Conservation (phyloP, 2,329 filamentous ascomycete species). For the Hypoxylon rubiginosum region DNA sequence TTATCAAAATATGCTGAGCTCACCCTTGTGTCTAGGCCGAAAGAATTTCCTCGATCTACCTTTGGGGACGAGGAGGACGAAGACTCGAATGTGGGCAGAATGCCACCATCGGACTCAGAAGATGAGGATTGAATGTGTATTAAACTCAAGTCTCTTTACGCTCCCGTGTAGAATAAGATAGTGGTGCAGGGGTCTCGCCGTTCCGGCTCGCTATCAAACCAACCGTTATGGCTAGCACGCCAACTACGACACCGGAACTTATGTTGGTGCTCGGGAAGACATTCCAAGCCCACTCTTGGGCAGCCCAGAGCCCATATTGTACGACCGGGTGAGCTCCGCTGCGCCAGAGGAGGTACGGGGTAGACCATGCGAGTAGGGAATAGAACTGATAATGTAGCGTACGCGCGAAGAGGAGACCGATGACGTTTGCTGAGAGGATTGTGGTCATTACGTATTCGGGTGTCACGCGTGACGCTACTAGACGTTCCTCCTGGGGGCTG, state of each 20-base stretch:
- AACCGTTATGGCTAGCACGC: conserved; percentile 76
- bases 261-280: conserved; percentile 81
- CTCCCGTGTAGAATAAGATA: conserved; percentile 28
- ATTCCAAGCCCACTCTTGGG: conserved; percentile 95
- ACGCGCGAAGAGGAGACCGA: conserved; percentile 87
- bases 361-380: conserved; percentile 89
- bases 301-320: conserved; percentile 77
- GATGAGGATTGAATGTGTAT: conserved; percentile 64
- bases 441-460: conserved; percentile 81
- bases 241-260: conserved; percentile 75
- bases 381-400: conserved; percentile 97
- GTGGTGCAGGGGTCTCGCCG: conserved; percentile 45
- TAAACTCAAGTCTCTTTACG: conserved; percentile 44
- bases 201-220: conserved; percentile 65
- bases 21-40: conserved; percentile 70
- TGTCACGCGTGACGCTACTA: conserved; percentile 71
- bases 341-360: conserved; percentile 88
- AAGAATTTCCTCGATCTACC: conserved; percentile 78
- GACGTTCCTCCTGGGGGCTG: conserved; percentile 65
- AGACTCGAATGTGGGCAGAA: conserved; percentile 83
- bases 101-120: conserved; percentile 86
- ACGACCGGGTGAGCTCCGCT: conserved; percentile 76
- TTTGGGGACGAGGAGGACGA: conserved; percentile 78
- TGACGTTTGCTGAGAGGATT: conserved; percentile 79
- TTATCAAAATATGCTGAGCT: conserved; percentile 31